Evolutionary conservation across 2,329 filamentous ascomycete species (phyloP).

Genomic region (Anthostomella pinea): DNA sequence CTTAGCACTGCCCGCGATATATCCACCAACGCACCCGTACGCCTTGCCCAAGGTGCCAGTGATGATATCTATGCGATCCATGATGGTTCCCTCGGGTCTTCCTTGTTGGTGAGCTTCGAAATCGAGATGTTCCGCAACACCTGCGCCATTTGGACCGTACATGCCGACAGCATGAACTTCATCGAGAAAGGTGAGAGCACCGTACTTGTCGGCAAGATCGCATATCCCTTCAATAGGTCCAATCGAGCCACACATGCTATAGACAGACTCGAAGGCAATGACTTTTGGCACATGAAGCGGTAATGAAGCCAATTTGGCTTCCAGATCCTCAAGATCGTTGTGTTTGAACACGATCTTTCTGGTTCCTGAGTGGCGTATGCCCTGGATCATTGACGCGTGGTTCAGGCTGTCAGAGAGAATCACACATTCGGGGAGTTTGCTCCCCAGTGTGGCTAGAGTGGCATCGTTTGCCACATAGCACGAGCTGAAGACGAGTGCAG

Average conservation of each 20-base stretch:
- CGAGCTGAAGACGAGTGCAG: conserved; percentile 90
- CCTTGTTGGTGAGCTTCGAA: conserved; percentile 81
- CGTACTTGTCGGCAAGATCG: conserved; percentile 95
- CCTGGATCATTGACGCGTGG: conserved; percentile 99
- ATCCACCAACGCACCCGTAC: conserved; percentile 95
- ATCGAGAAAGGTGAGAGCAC: conserved; percentile 94
- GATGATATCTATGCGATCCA: conserved; percentile 97
- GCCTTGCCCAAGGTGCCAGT: conserved; percentile 96
- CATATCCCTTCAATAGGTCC: conserved; percentile 95
- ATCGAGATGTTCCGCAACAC: conserved; percentile 95
- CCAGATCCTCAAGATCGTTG: conserved; percentile 90
- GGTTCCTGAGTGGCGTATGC: conserved; percentile 93
- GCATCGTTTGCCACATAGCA: conserved; percentile 99
- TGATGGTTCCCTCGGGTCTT: conserved; percentile 74
- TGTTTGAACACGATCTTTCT: conserved; percentile 99
- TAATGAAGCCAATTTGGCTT: conserved; percentile 85
- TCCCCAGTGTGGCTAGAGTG: conserved; percentile 92
- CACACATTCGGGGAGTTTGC: conserved; percentile 93
- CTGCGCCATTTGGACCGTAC: conserved; percentile 94
- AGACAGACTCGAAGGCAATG: conserved; percentile 97
- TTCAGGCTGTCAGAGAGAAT: conserved; percentile 97
- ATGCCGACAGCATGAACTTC: conserved; percentile 99
- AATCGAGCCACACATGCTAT: conserved; percentile 98
- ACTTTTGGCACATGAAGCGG: conserved; percentile 89
- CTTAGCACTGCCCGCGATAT: conserved; percentile 85